A percentile compares a stretch with the other conserved stretches of the same genome.
These are phyloP conservation scores for Hygrocybe punicea DNA, from an alignment of 768 basidiomycete species.

Conservation along the genomic window DNA sequence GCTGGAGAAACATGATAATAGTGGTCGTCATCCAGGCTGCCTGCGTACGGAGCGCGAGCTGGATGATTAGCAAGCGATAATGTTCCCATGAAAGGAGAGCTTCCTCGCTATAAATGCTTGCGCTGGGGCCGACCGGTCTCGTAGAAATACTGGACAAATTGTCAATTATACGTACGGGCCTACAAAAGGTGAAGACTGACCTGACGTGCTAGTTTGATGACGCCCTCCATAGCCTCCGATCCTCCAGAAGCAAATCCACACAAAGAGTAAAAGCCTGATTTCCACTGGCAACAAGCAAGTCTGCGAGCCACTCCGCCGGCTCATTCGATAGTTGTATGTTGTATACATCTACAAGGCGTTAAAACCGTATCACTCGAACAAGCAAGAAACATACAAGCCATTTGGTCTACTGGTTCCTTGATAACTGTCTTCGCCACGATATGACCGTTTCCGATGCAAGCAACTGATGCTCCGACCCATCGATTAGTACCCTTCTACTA, in stretches of 20 bases:
- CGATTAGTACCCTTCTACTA: constrained; percentile 65
- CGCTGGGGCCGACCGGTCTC: constrained; percentile 69
- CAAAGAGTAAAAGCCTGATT: constrained; percentile 71
- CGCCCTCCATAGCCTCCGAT: constrained; percentile 85
- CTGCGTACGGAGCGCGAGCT: constrained; percentile 59
- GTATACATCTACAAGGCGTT: constrained; percentile 65
- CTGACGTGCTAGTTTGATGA: constrained; percentile 79
- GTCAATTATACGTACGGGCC: not conserved
- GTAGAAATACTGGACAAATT: constrained; percentile 53
- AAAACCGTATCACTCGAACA: not conserved
- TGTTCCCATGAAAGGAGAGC: constrained; percentile 76
- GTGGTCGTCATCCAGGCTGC: constrained; percentile 56
- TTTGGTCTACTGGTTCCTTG: constrained; percentile 74
- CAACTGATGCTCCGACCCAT: constrained; percentile 84
- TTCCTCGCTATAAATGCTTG: constrained; percentile 75
- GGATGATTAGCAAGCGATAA: constrained; percentile 68
- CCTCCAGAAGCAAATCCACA: constrained; percentile 77
- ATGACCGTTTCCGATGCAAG: constrained; percentile 72
- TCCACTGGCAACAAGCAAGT: constrained; percentile 58
- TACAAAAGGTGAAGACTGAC: constrained; percentile 30
- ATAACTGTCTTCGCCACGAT: constrained; percentile 69
- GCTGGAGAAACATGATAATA: constrained; percentile 90
- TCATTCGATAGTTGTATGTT: constrained; percentile 80
- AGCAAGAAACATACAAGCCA: constrained; percentile 51
- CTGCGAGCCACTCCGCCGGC: constrained; percentile 78